Evolutionary conservation across 345 rosid genomes (phyloP), one percentile per base, ranked within the genome.

Genomic region (Brassica cretica): DNA sequence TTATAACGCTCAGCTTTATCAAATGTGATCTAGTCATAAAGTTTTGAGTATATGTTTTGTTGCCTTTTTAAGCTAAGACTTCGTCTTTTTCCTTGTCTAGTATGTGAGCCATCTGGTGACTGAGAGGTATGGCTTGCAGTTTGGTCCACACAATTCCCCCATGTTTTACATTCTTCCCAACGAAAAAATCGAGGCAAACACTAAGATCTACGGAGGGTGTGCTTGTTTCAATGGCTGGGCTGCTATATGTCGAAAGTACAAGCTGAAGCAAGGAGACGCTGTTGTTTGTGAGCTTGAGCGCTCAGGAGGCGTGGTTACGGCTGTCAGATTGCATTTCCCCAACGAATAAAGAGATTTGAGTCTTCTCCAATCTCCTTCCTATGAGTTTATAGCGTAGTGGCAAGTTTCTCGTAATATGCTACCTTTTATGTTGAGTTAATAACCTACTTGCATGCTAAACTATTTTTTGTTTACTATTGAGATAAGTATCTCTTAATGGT

Each of bases 261-360:
- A 79, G 8, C 44, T 73, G 12, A 25, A 72, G 3, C 5, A 3
- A 8, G 78, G 74, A 21, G 82, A 73, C 70, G 9, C 0, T 5
- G 62, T 79, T 9, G 74, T 79, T 8, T 79, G 74, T 18, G 82
- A 79, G 29, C 63, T 79, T 12, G 82, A 68, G 68, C 46, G 30
- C 37, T 49, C 82, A 14, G 25, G 25, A 21, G 70, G 18, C 49
- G 19, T 79, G 5, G 82, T 79, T 1, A 35, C 65, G 1, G 65
- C 74, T 35, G 59, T 72, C 10, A n/a, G 81, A 66, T 1, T 78
- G 37, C 30, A 78, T 32, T 30, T 72, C 15, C 8, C 11, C 15
- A 5, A 70, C 0, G 6, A 61, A 64, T 63, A 62, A 60, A 0
- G 51, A 46, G 55, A 33, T 11, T 6, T 32, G 2, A 19, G 29